Base-by-base conservation (phyloP, 1,284 basidiomycete species). In the Ceratobasidium sp. region DNA sequence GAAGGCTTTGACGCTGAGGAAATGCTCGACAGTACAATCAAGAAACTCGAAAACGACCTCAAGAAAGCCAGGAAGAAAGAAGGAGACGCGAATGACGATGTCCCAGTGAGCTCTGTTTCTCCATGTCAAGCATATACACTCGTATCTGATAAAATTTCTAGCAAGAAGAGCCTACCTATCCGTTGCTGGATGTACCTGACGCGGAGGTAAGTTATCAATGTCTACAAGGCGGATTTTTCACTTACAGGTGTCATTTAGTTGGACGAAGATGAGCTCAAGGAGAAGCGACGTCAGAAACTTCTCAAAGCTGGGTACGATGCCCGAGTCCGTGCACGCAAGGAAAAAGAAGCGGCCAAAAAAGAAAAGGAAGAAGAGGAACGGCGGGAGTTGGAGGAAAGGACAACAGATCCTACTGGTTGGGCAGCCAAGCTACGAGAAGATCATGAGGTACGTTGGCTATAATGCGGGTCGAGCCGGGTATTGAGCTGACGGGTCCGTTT, bases 271-370 rank as follows among this genome's bases (percentile, higher is more conserved):
- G 88, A 90, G 16, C 79, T 98, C 58, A 98, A 95, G 80, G 98
- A 99, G 82, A 99, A 99, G 84, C 91, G 91, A 78, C 93, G 91
- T 77, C 98, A 99, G 81, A 91, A 90, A 75, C 85, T 99, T 44
- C 85, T 98, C 84, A 99, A 98, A 82, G 95, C 96, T 0, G 95
- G 95, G 0, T 96, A 93, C 82, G 98, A 99, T 73, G 96, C 97
- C 0, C 90, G 98, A 13, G 87, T 91, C 61, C 89, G 95, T 7
- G 88, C 89, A 0, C 89, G 94, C 76, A 90, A 90, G 43, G 97
- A 99, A 81, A 98, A 98, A 77, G 92, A 94, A 78, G 88, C 89
- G 30, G 95, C 95, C 80, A 87, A 85, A 66, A 91, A 91, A 77
- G 89, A 93, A 73, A 87, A 89, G 75, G 91, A 91, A 62, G 88